A percentile compares a stretch with the other conserved stretches of the same genome.
phyloP scores from a whole-genome alignment of 257 asterid genomes.

The Przewalskia tangutica region DNA sequence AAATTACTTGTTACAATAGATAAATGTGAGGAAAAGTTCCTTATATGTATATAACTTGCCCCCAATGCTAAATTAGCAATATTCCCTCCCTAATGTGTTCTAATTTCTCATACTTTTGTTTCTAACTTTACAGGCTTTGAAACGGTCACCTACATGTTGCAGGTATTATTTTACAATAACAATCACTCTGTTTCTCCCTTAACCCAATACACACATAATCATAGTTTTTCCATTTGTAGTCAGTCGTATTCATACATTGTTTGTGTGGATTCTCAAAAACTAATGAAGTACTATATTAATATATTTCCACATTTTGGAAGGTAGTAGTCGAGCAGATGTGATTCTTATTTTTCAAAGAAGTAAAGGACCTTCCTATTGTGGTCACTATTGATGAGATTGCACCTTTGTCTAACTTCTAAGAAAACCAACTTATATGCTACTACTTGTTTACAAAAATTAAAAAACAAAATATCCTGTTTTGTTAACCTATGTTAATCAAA shows the following conservation, averaged over 20 bases:
- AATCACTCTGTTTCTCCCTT: neutral
- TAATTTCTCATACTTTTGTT: neutral
- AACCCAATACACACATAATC: neutral
- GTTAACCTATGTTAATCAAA: neutral
- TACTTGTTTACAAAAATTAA: neutral
- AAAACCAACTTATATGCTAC: conserved; percentile 14
- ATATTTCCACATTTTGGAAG: neutral
- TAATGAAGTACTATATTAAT: neutral
- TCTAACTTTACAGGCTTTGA: conserved; percentile 56
- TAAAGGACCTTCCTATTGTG: no score
- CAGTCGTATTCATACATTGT: neutral
- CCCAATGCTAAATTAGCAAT: neutral
- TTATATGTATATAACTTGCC: neutral
- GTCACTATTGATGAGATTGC: no score
- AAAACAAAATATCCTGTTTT: neutral
- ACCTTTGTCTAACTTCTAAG: conserved; percentile 5
- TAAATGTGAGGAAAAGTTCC: neutral
- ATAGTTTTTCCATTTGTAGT: neutral
- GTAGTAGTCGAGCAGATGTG: conserved; percentile 8
- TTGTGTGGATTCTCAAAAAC: neutral
- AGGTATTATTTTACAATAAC: conserved; percentile 36
- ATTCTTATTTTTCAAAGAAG: no score
- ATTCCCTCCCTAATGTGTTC: neutral
- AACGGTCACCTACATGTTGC: conserved; percentile 89
- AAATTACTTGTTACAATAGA: neutral